These are phyloP conservation scores for Herpetomonas tarakana DNA, from an alignment of 208 protist species.

Conservation along the genomic window DNA sequence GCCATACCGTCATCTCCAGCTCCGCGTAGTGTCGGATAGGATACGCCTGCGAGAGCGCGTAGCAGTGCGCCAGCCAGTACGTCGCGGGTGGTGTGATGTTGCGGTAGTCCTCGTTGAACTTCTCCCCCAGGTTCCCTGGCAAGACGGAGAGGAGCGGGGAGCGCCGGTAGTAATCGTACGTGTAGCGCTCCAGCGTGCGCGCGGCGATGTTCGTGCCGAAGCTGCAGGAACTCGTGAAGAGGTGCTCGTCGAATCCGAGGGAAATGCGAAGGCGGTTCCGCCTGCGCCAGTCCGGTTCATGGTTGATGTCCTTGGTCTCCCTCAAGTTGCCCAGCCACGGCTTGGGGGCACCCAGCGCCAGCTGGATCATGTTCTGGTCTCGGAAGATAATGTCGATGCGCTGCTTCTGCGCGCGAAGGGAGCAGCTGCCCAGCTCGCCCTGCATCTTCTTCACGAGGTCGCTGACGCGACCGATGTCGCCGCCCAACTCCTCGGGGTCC, in stretches of 20 bases:
- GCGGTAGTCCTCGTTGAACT: slow-evolving; percentile 15
- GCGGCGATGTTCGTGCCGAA: slow-evolving; percentile 52
- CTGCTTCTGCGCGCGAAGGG: slow-evolving; percentile 37
- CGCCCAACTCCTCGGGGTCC: slow-evolving; percentile 28
- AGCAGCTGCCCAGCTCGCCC: slow-evolving; percentile 49
- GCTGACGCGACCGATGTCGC: slow-evolving; percentile 18
- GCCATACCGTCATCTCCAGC: slow-evolving; percentile 38
- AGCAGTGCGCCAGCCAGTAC: slow-evolving; percentile 81
- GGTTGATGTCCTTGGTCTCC: slow-evolving; percentile 27
- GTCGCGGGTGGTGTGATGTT: slow-evolving; percentile 38
- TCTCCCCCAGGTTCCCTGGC: slow-evolving; percentile 12
- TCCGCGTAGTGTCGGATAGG: slow-evolving; percentile 36
- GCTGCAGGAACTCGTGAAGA: slow-evolving; percentile 52
- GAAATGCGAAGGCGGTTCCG: slow-evolving; percentile 83
- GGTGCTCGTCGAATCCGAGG: slow-evolving; percentile 81
- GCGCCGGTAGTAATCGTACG: slow-evolving; percentile 33
- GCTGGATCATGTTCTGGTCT: slow-evolving; percentile 52
- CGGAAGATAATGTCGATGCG: slow-evolving; percentile 72
- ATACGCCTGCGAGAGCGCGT: slow-evolving; percentile 42
- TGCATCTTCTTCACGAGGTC: slow-evolving; percentile 58
- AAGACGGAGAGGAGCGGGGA: slow-evolving; percentile 7
- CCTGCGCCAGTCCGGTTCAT: slow-evolving; percentile 52
- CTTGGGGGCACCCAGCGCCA: slow-evolving; percentile 65
- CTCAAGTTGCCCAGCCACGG: slow-evolving; percentile 20
- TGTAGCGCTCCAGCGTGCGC: slow-evolving; percentile 55